Evolutionary conservation across 192 early-diverging fungal species (phyloP).

Genomic region (Glomus cerebriforme): DNA sequence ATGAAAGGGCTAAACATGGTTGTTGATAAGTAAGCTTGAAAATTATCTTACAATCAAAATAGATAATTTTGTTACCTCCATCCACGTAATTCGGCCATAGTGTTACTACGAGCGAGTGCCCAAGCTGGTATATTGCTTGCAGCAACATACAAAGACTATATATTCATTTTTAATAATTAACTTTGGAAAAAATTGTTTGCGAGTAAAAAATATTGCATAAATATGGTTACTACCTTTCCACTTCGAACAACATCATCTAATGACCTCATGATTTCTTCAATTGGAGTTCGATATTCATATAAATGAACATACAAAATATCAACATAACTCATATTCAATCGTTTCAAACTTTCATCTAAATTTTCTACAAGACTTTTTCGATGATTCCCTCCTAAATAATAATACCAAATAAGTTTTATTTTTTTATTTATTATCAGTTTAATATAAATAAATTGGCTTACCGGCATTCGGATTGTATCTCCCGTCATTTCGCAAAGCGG

Average conservation of each 20-base stretch:
- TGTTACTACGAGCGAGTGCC: constrained; percentile 37
- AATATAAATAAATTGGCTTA: not conserved
- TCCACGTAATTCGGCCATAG: not conserved
- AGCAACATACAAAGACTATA: constrained; percentile 48
- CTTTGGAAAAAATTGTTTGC: not conserved
- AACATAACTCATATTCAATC: constrained; percentile 35
- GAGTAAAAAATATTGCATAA: not conserved
- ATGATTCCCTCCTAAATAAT: constrained; percentile 27
- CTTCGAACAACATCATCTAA: constrained; percentile 57
- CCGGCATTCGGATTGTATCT: not conserved
- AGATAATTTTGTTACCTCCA: not conserved
- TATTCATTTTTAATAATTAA: not conserved
- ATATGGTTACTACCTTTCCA: constrained; percentile 46
- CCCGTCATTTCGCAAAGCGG: no score
- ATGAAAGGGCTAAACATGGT: constrained; percentile 31
- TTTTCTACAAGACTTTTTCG: constrained; percentile 39
- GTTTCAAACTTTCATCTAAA: constrained; percentile 46
- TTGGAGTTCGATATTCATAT: constrained; percentile 41
- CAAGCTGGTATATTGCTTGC: constrained; percentile 37
- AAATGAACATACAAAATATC: constrained; percentile 36
- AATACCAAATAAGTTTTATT: not conserved
- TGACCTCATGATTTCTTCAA: constrained; percentile 63
- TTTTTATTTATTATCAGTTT: not conserved
- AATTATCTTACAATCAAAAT: not conserved
- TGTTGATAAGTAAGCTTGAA: no score